A percentile compares a stretch with the other conserved stretches of the same genome.
These are phyloP conservation scores for Colletotrichum tropicicola DNA, from an alignment of 2,329 filamentous ascomycete genomes.

Conservation along the genomic window DNA sequence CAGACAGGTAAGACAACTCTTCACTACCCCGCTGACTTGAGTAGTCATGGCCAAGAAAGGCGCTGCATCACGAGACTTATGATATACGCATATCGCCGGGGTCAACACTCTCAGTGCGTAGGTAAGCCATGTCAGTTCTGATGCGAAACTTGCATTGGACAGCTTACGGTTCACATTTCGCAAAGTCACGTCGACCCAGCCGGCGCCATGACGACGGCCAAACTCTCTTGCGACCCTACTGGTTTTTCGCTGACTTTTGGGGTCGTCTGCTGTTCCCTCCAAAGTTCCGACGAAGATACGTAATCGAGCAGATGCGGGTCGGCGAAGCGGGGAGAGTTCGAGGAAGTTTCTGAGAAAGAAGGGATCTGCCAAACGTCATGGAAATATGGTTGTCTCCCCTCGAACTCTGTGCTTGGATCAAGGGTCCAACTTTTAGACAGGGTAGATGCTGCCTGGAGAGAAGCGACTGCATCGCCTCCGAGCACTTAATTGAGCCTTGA, in stretches of 20 bases:
- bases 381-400: not conserved
- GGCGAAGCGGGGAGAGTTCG: not conserved
- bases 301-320: not conserved
- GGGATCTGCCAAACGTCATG: slow-evolving; percentile 11
- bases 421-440: not conserved
- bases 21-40: too few relatives aligned
- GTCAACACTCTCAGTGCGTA: not conserved
- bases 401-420: slow-evolving; percentile 3
- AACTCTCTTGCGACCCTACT: not conserved
- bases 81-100: too few relatives aligned
- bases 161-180: not conserved
- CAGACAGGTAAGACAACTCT: too few relatives aligned
- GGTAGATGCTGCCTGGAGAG: not conserved
- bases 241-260: not conserved
- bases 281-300: slow-evolving; percentile 10
- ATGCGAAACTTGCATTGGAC: not conserved
- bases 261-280: not conserved
- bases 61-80: too few relatives aligned
- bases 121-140: not conserved
- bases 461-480: not conserved
- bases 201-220: not conserved
- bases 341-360: not conserved
- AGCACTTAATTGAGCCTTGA: not conserved
- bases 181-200: not conserved
- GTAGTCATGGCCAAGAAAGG: too few relatives aligned